Evolutionary conservation across 2,329 filamentous ascomycete genomes (phyloP).

Genomic region (Exophiala xenobiotica): DNA sequence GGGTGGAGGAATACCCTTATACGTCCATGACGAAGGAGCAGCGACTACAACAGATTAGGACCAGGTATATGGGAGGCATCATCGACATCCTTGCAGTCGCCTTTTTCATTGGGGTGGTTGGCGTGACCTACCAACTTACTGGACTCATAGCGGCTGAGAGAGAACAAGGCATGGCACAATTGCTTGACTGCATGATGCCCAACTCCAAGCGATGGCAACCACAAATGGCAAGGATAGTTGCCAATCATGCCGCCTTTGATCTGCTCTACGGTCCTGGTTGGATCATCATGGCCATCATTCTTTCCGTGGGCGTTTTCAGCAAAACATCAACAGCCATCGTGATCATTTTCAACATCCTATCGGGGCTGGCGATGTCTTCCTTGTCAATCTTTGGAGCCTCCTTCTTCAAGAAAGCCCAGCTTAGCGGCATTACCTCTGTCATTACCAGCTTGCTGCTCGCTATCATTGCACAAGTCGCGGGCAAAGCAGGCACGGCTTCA

Average conservation of each 20-base stretch:
- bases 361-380: constrained; percentile 74
- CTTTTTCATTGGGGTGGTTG: constrained; percentile 76
- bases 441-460: constrained; percentile 73
- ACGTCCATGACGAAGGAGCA: constrained; percentile 70
- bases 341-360: constrained; percentile 70
- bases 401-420: constrained; percentile 82
- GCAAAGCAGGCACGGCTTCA: constrained; percentile 59
- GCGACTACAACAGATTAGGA: constrained; percentile 63
- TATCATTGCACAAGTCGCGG: constrained; percentile 76
- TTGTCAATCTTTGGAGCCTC: constrained; percentile 78
- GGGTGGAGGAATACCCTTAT: constrained; percentile 67
- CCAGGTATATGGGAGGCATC: constrained; percentile 69
- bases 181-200: constrained; percentile 90
- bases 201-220: constrained; percentile 71
- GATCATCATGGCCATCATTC: constrained; percentile 70
- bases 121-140: constrained; percentile 81
- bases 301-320: constrained; percentile 63
- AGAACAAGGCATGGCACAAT: constrained; percentile 80
- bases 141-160: constrained; percentile 83
- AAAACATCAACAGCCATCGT: constrained; percentile 65
- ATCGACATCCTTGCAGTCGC: constrained; percentile 74
- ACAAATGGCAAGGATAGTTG: constrained; percentile 72
- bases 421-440: constrained; percentile 78
- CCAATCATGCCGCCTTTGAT: constrained; percentile 78
- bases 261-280: constrained; percentile 78